Evolutionary conservation across 2,329 filamentous ascomycete genomes (phyloP).

Genomic region (Ophiostoma sp.): DNA sequence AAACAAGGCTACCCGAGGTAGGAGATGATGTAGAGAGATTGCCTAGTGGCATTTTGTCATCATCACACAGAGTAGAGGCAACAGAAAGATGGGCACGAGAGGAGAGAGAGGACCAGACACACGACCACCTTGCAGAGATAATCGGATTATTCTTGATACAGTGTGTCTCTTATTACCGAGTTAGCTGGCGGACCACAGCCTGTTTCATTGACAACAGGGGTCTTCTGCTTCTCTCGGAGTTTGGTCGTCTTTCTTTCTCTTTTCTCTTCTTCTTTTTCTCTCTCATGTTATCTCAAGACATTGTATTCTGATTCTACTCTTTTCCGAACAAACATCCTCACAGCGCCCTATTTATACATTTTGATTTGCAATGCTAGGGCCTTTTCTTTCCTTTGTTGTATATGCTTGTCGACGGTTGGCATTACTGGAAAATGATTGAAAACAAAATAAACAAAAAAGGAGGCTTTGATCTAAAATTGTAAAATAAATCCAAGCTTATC

Average conservation of each 20-base stretch:
- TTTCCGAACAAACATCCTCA: not conserved
- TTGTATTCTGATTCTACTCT: not conserved
- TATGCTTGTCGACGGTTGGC: not conserved
- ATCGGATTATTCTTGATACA: not conserved
- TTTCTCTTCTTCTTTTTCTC: not conserved
- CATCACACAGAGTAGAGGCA: not conserved
- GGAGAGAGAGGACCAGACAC: not conserved
- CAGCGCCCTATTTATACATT: not conserved
- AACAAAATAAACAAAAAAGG: not conserved
- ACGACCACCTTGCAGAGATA: not conserved
- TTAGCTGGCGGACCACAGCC: not conserved
- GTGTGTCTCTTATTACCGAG: not conserved
- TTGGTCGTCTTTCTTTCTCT: not conserved
- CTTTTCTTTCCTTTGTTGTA: not conserved
- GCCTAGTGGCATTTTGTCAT: not conserved
- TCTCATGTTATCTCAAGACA: not conserved
- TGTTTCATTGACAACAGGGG: slow-evolving; percentile 7
- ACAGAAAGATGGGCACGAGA: not conserved
- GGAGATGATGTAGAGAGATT: not conserved
- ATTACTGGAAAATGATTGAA: not conserved
- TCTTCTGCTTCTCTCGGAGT: not conserved
- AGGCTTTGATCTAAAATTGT: not conserved
- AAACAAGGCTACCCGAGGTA: not conserved
- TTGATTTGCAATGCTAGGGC: not conserved
- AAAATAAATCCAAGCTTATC: not conserved